A percentile compares a stretch with the other conserved stretches of the same genome.
Evolutionary conservation across 2,329 filamentous ascomycete species (phyloP).

Genomic region (Triangularia setosa): DNA sequence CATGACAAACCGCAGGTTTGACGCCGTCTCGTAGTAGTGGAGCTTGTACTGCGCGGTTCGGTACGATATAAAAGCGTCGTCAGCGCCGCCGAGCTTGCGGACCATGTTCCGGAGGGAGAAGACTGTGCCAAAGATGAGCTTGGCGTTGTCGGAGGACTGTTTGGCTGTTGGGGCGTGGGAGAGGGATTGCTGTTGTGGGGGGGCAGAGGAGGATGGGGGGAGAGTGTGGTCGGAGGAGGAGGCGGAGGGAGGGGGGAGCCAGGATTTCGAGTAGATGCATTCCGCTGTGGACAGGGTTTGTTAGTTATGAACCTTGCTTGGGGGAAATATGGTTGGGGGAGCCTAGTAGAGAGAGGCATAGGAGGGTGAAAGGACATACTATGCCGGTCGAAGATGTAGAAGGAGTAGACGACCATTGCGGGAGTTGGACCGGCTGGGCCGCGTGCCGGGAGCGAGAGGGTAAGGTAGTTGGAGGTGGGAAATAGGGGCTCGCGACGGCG

Average conservation of each 20-base stretch:
- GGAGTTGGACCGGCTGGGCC: not conserved
- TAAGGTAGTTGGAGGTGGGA: not conserved
- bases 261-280: constrained; percentile 92
- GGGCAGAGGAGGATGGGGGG: not conserved
- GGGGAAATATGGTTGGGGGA: not conserved
- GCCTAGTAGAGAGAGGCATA: too few relatives aligned
- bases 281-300: constrained; percentile 60
- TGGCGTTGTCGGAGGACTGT: constrained; percentile 85
- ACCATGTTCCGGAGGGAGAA: constrained; percentile 97
- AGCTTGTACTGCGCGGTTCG: constrained; percentile 94
- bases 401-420: constrained; percentile 83
- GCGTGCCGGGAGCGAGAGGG: constrained; percentile 13
- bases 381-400: constrained; percentile 98
- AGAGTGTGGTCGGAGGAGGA: constrained; percentile 38
- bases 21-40: constrained; percentile 98
- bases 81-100: constrained; percentile 86
- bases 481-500: not conserved
- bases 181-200: constrained; percentile 1
- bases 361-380: constrained; percentile 50
- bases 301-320: not conserved
- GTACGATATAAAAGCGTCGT: constrained; percentile 93
- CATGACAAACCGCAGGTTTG: constrained; percentile 94
- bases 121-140: constrained; percentile 94
- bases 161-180: constrained; percentile 10
- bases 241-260: constrained; percentile 52